phyloP scores from a whole-genome alignment of 2,329 filamentous ascomycete species.

The Penicillium janthinellum region DNA sequence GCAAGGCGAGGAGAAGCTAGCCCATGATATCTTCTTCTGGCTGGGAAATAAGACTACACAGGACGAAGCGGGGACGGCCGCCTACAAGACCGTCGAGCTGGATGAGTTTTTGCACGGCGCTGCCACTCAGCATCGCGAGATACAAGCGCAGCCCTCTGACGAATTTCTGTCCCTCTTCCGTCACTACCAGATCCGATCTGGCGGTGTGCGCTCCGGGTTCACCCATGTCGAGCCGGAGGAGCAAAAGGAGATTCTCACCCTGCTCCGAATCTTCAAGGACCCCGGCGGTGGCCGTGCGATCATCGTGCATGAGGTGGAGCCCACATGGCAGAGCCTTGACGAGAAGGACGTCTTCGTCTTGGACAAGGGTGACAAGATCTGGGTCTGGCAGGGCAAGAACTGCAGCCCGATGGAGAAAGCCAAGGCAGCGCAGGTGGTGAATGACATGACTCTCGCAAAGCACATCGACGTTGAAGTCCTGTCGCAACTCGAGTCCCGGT shows the following conservation, averaged over 20 bases:
- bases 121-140: conserved; percentile 66
- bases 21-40: conserved; percentile 72
- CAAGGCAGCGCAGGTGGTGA: conserved; percentile 67
- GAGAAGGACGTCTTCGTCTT: conserved; percentile 68
- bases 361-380: conserved; percentile 65
- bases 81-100: conserved; percentile 70
- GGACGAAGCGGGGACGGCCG: conserved; percentile 69
- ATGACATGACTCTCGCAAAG: conserved; percentile 60
- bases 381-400: conserved; percentile 68
- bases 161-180: conserved; percentile 65
- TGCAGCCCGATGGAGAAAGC: conserved; percentile 71
- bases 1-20: conserved; percentile 47
- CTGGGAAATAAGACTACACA: conserved; percentile 66
- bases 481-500: conserved; percentile 56
- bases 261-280: conserved; percentile 66
- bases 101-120: conserved; percentile 66
- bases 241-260: conserved; percentile 50
- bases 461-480: conserved; percentile 66
- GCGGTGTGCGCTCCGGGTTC: conserved; percentile 65
- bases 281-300: conserved; percentile 52
- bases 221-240: conserved; percentile 59
- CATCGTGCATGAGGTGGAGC: conserved; percentile 66
- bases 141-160: conserved; percentile 61
- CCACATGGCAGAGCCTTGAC: conserved; percentile 63
- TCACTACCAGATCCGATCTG: conserved; percentile 60